Evolutionary conservation across 169 alveolate species (phyloP).

Genomic region (Cryptosporidium sp.): DNA sequence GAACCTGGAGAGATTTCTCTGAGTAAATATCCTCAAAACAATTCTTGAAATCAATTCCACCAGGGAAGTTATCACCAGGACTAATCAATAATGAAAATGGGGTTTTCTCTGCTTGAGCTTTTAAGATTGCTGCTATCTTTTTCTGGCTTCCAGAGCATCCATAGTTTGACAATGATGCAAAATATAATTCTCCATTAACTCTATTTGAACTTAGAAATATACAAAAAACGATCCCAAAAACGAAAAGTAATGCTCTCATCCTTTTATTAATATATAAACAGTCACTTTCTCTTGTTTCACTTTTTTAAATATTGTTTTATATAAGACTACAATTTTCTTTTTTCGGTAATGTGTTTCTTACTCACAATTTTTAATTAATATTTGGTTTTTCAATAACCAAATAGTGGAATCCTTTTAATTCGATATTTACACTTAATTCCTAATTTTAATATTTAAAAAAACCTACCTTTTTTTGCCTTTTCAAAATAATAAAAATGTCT

Average conservation of each 20-base stretch:
- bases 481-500: constrained; percentile 19
- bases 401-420: constrained; percentile 4
- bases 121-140: constrained; percentile 24
- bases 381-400: constrained; percentile 7
- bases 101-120: constrained; percentile 55
- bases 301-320: not conserved
- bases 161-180: constrained; percentile 73
- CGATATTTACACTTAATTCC: constrained; percentile 27
- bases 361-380: not conserved
- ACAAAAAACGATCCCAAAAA: constrained; percentile 32
- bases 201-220: not conserved
- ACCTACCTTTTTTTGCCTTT: constrained; percentile 29
- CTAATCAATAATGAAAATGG: constrained; percentile 64
- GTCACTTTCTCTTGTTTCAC: not conserved
- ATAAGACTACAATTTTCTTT: not conserved
- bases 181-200: constrained; percentile 66
- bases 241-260: constrained; percentile 19
- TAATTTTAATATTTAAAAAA: constrained; percentile 5
- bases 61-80: constrained; percentile 74
- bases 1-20: constrained; percentile 58
- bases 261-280: not conserved
- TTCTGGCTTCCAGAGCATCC: constrained; percentile 68
- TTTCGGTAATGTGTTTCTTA: constrained; percentile 25
- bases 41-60: constrained; percentile 70
- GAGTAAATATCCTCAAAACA: constrained; percentile 67